A percentile compares a stretch with the other conserved stretches of the same genome.
Conservation (phyloP, 768 basidiomycete genomes). For the Leccinellum luteum region DNA sequence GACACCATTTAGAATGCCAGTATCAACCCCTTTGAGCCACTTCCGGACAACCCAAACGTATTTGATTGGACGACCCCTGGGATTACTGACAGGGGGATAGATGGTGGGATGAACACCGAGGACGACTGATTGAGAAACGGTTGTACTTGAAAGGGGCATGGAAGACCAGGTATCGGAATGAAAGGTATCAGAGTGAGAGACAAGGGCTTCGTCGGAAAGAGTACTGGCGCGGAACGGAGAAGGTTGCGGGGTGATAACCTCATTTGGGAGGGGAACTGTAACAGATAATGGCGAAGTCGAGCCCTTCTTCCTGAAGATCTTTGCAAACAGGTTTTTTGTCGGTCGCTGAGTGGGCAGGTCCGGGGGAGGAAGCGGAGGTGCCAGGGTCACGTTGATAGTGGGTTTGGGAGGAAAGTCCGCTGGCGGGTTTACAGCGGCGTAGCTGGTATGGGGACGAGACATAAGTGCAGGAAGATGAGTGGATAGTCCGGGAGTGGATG, state of each 20-base stretch:
- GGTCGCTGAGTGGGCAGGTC: slow-evolving; percentile 36
- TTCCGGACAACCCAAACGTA: slow-evolving; percentile 77
- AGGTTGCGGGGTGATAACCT: slow-evolving; percentile 15
- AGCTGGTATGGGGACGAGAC: not conserved
- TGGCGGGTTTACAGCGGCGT: not conserved
- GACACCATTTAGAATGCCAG: slow-evolving; percentile 44
- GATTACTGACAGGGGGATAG: slow-evolving; percentile 44
- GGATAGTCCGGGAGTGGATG: not conserved
- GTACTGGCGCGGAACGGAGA: slow-evolving; percentile 9
- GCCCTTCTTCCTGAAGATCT: slow-evolving; percentile 63
- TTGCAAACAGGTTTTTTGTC: slow-evolving; percentile 62
- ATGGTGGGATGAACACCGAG: slow-evolving; percentile 70
- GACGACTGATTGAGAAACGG: slow-evolving; percentile 41
- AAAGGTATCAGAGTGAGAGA: slow-evolving; percentile 8
- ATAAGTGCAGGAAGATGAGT: slow-evolving; percentile 9
- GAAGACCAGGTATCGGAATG: slow-evolving; percentile 14
- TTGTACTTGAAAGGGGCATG: slow-evolving; percentile 9
- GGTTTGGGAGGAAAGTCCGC: slow-evolving; percentile 3
- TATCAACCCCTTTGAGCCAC: slow-evolving; percentile 66
- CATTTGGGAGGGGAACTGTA: slow-evolving; percentile 28
- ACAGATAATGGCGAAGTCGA: slow-evolving; percentile 17
- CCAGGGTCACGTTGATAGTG: slow-evolving; percentile 14
- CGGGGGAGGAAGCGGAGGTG: slow-evolving; percentile 13
- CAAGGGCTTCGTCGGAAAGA: slow-evolving; percentile 18
- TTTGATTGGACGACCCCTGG: slow-evolving; percentile 39